Evolutionary conservation across 495 filamentous ascomycete genomes (phyloP), one percentile per base, ranked within the genome.

Genomic region (Penicillium paradoxum): DNA sequence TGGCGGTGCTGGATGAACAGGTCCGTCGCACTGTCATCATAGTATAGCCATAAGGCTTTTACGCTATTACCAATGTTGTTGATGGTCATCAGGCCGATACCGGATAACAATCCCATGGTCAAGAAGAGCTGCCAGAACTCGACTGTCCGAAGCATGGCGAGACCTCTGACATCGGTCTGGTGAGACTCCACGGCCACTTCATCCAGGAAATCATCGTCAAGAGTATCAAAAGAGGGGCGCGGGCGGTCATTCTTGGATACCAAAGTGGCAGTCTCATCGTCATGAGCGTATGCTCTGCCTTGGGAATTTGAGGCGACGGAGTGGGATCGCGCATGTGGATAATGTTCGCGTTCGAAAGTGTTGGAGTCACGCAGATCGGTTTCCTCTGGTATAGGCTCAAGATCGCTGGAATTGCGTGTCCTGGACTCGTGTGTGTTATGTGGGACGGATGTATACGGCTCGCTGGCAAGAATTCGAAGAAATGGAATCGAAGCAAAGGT

Each of bases 11-110:
- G 82, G 43, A 98, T 87, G 67, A 91, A 93, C 32, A 84, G 78
- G 24, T 85, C 74, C 44, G 76, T 72, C 0, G 85, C 87, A 22
- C 79, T 83, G 64, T 86, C 79, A 59, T 96, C 89, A 63, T 88
- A 93, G 63, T 87, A 81, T 37, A 78, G 81, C 91, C 91, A 96
- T 8, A 96, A 76, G 15, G 84, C 83, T 64, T 80, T 80, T 48
- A 81, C 89, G 65, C 91, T 86, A 64, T 96, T 95, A 41, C 93
- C 95, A 67, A 98, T 97, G 63, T 98, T 98, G 70, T 98, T 98
- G 67, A 98, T 98, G 3, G 95, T 97, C 93, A 98, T 98, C 62
- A 97, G 70, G 10, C 93, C 93, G 63, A 96, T 88, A 37, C 93
- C 93, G 17, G 90, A 90, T 54, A 97, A 73, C 14, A 97, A 78